phyloP scores from a whole-genome alignment of 768 basidiomycete species.

The Phylloporus sp. region DNA sequence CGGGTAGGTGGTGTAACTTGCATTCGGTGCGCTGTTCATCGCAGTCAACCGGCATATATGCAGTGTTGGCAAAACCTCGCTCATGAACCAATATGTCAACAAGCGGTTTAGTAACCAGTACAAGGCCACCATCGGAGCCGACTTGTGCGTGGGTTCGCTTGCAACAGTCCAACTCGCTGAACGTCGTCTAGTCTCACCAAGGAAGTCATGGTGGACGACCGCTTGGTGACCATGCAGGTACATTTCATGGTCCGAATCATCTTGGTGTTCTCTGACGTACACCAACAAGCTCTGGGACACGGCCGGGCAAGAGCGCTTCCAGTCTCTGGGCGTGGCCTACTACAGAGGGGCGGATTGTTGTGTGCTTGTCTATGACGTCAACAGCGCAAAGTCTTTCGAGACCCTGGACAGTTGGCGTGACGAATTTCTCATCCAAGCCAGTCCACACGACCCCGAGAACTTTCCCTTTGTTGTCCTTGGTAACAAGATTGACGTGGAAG shows the following conservation, averaged over 20 bases:
- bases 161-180: constrained; percentile 7
- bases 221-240: constrained; percentile 98
- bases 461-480: constrained; percentile 99
- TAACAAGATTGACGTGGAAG: constrained; percentile 99
- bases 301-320: constrained; percentile 98
- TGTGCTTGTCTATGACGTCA: constrained; percentile 98
- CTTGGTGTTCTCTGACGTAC: constrained; percentile 1
- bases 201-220: constrained; percentile 98
- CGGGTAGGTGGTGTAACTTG: constrained; percentile 50
- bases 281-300: constrained; percentile 96
- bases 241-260: constrained; percentile 14
- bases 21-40: constrained; percentile 8
- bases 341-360: constrained; percentile 99
- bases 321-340: constrained; percentile 97
- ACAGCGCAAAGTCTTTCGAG: constrained; percentile 97
- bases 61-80: constrained; percentile 98
- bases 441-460: constrained; percentile 98
- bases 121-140: constrained; percentile 97
- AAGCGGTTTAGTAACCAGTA: constrained; percentile 99
- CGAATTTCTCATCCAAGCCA: constrained; percentile 98
- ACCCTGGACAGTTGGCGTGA: constrained; percentile 99
- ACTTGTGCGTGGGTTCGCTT: constrained; percentile 63
- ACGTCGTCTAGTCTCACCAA: constrained; percentile 71
- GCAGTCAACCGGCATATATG: not conserved
- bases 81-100: constrained; percentile 99